Evolutionary conservation across 192 early-diverging fungal species (phyloP), one percentile per base, ranked within the genome.

Genomic region (Coemansia sp.): DNA sequence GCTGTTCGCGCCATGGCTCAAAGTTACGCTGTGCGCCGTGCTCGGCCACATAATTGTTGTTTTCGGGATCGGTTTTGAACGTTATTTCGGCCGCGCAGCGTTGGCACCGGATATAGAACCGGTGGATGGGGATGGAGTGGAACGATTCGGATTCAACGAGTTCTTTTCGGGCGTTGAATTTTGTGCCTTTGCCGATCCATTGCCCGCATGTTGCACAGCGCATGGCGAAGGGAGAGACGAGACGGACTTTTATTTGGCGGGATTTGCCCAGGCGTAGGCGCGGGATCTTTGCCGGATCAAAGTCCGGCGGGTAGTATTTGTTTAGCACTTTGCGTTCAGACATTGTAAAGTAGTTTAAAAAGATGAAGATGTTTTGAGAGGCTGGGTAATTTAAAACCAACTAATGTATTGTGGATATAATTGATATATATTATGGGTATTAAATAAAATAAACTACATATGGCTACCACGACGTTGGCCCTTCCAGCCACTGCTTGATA

Each of bases 161-260:
- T 68, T 98, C 96, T 70, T 98, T 98, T 45, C 93, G 84, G 24
- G 95, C 96, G 72, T 98, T 98, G 84, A 98, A 98, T 63, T 98
- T 98, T 67, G 95, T 98, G 25, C 94, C 93, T 75, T 96, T 95
- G 79, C 93, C 94, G 45, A 99, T 90, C 81, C 92, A 99, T 64
- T 99, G 94, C 9, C 95, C 94, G 62, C 97, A 98, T 6, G 91
- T 91, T 41, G 84, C 85, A 82, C 97, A 99, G 43, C 91, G 91
- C 97, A 99, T 99, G 2, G 97, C 96, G 69, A 96, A 99, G 6
- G 97, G 97, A 4, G 97, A 88, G 92, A 97, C 97, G 21, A 99
- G 86, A 22, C 97, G 94, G 19, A 99, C 97, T 65, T 96, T 99
- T 69, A 94, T 91, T 57, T 96, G 93, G 22, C 82, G 84, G 85